Evolutionary conservation across 139 green algal species (phyloP).

Genomic region (Tetratostichococcus sp.): DNA sequence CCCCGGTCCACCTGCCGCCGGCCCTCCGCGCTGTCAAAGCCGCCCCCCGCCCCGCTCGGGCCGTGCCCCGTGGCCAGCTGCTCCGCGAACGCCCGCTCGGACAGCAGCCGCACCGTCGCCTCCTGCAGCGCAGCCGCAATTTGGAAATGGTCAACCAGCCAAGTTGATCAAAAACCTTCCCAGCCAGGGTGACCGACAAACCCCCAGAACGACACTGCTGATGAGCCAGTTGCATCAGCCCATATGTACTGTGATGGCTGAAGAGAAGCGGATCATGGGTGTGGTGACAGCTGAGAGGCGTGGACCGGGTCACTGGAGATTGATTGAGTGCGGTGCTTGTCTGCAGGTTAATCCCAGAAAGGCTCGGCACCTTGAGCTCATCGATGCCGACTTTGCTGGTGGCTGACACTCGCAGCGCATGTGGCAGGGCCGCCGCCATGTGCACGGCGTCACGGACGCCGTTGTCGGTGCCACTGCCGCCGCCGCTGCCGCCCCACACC

Average conservation of each 20-base stretch:
- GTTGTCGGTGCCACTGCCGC: not conserved
- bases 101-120: not conserved
- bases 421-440: conserved; percentile 38
- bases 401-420: conserved; percentile 59
- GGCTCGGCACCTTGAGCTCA: conserved; percentile 37
- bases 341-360: not conserved
- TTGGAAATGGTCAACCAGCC: not conserved
- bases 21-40: not conserved
- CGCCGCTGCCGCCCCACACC: not conserved
- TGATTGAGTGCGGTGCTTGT: no score
- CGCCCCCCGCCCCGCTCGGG: not conserved
- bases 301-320: no score
- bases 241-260: no score
- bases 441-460: conserved; percentile 16
- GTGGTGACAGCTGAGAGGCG: no score
- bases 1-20: not conserved
- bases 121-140: not conserved
- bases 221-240: no score
- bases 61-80: not conserved
- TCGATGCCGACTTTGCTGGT: conserved; percentile 62
- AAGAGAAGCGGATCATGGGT: no score
- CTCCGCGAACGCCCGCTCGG: not conserved
- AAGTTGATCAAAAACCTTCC: not conserved
- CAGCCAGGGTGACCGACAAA: not conserved
- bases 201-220: no score